phyloP scores from a whole-genome alignment of 257 asterid genomes.

The Nyctanthes arbortristis region DNA sequence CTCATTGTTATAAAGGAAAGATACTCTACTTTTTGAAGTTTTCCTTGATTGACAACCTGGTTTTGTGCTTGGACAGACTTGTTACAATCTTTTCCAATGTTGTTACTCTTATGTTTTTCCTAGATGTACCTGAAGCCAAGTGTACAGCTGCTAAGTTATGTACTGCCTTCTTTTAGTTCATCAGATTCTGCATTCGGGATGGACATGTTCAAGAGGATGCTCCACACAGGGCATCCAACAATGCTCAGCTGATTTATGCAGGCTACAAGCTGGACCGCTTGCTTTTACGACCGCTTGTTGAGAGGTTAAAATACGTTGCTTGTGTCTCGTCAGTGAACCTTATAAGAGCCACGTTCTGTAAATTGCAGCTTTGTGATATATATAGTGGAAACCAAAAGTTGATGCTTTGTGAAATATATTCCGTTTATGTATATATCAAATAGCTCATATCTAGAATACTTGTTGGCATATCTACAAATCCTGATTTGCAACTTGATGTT shows the following conservation, averaged over 20 bases:
- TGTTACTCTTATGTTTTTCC: constrained; percentile 25
- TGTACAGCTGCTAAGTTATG: constrained; percentile 54
- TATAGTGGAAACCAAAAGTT: constrained; percentile 18
- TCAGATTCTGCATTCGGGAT: constrained; percentile 98
- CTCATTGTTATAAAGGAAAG: too few species aligned
- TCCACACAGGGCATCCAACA: constrained; percentile 89
- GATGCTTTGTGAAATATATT: constrained; percentile 16
- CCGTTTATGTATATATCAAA: constrained; percentile 32
- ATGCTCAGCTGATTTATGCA: constrained; percentile 74
- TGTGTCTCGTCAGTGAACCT: constrained; percentile 35
- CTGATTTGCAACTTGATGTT: background rate
- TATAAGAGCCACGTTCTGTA: constrained; percentile 23
- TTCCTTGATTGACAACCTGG: constrained; percentile 12
- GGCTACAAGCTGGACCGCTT: constrained; percentile 25
- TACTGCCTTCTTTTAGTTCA: constrained; percentile 74
- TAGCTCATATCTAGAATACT: background rate
- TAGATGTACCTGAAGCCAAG: constrained; percentile 41
- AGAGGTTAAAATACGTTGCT: constrained; percentile 25
- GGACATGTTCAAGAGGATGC: constrained; percentile 96
- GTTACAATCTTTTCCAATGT: constrained; percentile 34
- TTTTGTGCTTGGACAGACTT: constrained; percentile 16
- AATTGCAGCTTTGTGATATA: constrained; percentile 24
- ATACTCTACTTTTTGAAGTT: background rate
- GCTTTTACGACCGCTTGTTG: constrained; percentile 18
- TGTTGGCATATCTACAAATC: background rate